Evolutionary conservation across 345 rosid species (phyloP).

Genomic region (Eucalyptus sp.): DNA sequence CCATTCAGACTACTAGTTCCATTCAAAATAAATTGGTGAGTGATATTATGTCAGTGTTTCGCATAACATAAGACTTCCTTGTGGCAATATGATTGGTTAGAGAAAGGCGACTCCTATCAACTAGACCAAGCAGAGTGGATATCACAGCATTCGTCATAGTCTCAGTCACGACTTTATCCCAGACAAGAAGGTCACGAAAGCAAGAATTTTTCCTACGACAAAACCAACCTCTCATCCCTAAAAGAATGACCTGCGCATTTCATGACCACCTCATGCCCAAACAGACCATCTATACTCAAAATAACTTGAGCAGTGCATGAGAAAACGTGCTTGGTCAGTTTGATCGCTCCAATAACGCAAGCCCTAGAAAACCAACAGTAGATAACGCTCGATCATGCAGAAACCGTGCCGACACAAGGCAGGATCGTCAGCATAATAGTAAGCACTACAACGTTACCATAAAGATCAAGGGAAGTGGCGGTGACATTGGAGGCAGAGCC

Average conservation of each 20-base stretch:
- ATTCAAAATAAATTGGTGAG: not conserved
- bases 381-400: not conserved
- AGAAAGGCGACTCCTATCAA: not conserved
- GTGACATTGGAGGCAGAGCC: conserved; percentile 34
- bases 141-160: not conserved
- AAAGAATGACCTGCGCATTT: not conserved
- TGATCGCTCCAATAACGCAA: not conserved
- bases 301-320: not conserved
- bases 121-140: not conserved
- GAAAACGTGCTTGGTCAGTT: not conserved
- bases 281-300: not conserved
- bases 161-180: not conserved
- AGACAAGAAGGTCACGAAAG: not conserved
- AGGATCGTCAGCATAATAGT: not conserved
- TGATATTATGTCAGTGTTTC: not conserved
- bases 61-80: not conserved
- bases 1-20: not conserved
- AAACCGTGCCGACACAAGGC: not conserved
- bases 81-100: not conserved
- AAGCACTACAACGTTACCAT: conserved; percentile 6
- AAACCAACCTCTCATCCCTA: not conserved
- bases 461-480: conserved; percentile 46
- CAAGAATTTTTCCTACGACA: not conserved
- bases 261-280: not conserved
- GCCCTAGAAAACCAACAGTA: not conserved